These are phyloP conservation scores for Russula lepida DNA, from an alignment of 768 basidiomycete genomes.

Conservation along the genomic window DNA sequence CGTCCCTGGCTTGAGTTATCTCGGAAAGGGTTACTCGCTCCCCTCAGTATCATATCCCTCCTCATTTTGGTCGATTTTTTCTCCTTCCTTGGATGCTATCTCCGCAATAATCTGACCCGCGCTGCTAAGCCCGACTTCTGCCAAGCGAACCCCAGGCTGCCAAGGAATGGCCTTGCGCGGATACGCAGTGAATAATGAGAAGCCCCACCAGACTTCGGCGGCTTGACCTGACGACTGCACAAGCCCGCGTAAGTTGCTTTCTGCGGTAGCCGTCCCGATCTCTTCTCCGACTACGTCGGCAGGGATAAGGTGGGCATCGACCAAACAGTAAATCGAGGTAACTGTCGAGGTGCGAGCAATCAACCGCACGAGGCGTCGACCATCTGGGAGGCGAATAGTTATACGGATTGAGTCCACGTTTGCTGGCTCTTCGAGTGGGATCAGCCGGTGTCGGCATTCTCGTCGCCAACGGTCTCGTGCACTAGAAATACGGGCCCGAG, in stretches of 20 bases:
- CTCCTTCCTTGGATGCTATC: neutral
- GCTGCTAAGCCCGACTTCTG: slow-evolving; percentile 20
- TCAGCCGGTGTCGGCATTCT: slow-evolving; percentile 47
- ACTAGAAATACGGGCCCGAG: neutral
- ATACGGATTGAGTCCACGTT: slow-evolving; percentile 38
- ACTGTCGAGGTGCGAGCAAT: slow-evolving; percentile 46
- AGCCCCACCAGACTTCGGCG: slow-evolving; percentile 58
- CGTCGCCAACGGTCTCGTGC: slow-evolving; percentile 40
- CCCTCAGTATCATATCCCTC: slow-evolving; percentile 22
- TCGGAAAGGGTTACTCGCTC: slow-evolving; percentile 10
- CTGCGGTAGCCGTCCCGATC: slow-evolving; percentile 26
- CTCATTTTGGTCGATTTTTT: neutral
- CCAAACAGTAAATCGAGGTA: slow-evolving; percentile 62
- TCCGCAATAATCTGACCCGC: slow-evolving; percentile 29
- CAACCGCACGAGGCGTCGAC: slow-evolving; percentile 45
- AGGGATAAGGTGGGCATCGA: slow-evolving; percentile 54
- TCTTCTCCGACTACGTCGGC: slow-evolving; percentile 36
- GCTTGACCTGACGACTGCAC: slow-evolving; percentile 22
- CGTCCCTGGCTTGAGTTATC: neutral
- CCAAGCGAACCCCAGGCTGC: slow-evolving; percentile 19
- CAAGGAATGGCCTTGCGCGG: slow-evolving; percentile 60
- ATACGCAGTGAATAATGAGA: slow-evolving; percentile 60
- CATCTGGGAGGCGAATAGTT: slow-evolving; percentile 47
- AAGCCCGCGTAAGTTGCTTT: slow-evolving; percentile 32
- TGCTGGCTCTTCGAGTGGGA: slow-evolving; percentile 29